phyloP scores from a whole-genome alignment of 2,329 filamentous ascomycete species.

The Alternaria sp. region DNA sequence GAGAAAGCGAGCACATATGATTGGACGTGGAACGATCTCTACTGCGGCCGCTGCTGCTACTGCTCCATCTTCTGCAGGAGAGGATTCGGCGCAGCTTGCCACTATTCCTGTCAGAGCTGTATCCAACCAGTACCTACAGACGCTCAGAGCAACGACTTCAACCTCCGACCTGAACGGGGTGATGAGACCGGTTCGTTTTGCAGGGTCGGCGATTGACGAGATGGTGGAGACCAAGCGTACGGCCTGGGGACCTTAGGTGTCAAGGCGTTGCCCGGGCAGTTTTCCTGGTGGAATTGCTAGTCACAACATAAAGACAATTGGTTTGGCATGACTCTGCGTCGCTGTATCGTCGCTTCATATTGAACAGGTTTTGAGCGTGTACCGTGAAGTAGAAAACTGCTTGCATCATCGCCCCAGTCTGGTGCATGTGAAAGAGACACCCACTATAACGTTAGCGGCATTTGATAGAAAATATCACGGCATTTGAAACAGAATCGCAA shows the following conservation, averaged over 20 bases:
- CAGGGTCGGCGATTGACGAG: constrained; percentile 7
- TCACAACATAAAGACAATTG: neutral
- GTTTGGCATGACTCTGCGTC: neutral
- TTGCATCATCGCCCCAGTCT: neutral
- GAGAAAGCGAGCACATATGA: neutral
- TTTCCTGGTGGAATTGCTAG: neutral
- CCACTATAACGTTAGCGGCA: neutral
- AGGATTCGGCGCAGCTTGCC: too few relatives aligned
- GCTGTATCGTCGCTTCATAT: neutral
- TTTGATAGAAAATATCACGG: neutral
- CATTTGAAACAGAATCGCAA: neutral
- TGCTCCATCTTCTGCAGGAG: neutral
- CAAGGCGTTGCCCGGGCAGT: neutral
- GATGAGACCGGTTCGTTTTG: constrained; percentile 13
- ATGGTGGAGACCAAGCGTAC: constrained; percentile 8
- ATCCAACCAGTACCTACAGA: neutral
- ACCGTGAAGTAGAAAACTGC: neutral
- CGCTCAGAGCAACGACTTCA: neutral
- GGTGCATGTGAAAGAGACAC: neutral
- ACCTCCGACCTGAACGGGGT: constrained; percentile 1
- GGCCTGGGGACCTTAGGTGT: neutral
- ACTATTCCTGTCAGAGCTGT: neutral
- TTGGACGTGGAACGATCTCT: neutral
- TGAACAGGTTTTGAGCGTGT: neutral
- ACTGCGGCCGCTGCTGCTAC: neutral